phyloP scores from a whole-genome alignment of 2,329 filamentous ascomycete genomes.

The Diaporthe eres region DNA sequence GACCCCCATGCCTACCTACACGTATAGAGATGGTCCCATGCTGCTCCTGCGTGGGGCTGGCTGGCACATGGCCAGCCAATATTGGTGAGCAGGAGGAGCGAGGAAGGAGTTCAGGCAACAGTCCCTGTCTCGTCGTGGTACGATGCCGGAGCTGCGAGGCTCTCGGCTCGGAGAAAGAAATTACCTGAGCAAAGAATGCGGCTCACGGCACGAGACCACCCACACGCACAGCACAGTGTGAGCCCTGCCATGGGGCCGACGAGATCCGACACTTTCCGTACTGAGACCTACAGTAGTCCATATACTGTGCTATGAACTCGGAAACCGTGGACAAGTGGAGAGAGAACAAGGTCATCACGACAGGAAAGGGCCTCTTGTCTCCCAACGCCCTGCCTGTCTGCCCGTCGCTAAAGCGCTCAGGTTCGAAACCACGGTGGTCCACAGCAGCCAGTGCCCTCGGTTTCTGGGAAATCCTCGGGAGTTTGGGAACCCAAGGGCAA shows the following conservation, averaged over 20 bases:
- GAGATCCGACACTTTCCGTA: background rate
- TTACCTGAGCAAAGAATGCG: background rate
- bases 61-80: background rate
- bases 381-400: background rate
- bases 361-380: background rate
- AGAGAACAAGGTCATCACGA: background rate
- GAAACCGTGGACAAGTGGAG: background rate
- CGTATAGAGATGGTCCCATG: background rate
- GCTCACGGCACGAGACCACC: constrained; percentile 5
- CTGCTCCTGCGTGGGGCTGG: background rate
- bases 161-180: constrained; percentile 32
- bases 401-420: constrained; percentile 5
- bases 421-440: constrained; percentile 3
- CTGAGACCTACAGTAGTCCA: background rate
- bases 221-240: background rate
- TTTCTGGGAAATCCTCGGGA: constrained; percentile 27
- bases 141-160: constrained; percentile 19
- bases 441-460: constrained; percentile 1
- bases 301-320: background rate
- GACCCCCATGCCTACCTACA: background rate
- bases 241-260: background rate
- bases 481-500: background rate
- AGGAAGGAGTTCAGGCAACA: constrained; percentile 10
- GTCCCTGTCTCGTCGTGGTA: constrained; percentile 14
- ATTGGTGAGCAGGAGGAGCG: background rate